A percentile compares a stretch with the other conserved stretches of the same genome.
phyloP scores from a whole-genome alignment of 306 rosid genomes.

The Prunus mume region DNA sequence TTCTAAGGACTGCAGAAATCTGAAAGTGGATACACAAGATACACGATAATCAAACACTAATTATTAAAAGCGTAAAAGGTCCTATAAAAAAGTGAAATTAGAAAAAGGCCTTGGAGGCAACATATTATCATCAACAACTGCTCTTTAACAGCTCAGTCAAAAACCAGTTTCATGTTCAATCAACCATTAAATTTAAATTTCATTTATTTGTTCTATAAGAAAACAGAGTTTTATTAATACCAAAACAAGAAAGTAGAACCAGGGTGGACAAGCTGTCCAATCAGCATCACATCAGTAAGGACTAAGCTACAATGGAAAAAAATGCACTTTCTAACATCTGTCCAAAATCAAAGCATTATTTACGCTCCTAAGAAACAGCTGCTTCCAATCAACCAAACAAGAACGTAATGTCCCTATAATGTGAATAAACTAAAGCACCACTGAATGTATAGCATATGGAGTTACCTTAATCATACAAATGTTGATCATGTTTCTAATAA shows the following conservation, averaged over 20 bases:
- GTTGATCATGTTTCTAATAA: too few species aligned
- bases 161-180: not conserved
- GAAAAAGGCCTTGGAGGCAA: not conserved
- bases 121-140: not conserved
- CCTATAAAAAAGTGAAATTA: not conserved
- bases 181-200: not conserved
- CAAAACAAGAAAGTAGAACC: not conserved
- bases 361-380: not conserved
- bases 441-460: not conserved
- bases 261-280: not conserved
- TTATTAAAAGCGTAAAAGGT: not conserved
- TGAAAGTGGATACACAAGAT: conserved; percentile 24
- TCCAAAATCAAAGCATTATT: not conserved
- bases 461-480: not conserved
- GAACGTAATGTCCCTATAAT: not conserved
- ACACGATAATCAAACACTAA: not conserved
- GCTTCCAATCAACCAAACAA: not conserved
- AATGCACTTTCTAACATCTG: not conserved
- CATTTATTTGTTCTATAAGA: not conserved
- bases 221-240: not conserved
- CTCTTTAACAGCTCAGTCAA: not conserved
- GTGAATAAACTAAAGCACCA: not conserved
- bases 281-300: not conserved
- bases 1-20: conserved; percentile 90
- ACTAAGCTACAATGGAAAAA: not conserved